Base-by-base conservation (phyloP, 306 rosid species). In the Potentilla sterilis region DNA sequence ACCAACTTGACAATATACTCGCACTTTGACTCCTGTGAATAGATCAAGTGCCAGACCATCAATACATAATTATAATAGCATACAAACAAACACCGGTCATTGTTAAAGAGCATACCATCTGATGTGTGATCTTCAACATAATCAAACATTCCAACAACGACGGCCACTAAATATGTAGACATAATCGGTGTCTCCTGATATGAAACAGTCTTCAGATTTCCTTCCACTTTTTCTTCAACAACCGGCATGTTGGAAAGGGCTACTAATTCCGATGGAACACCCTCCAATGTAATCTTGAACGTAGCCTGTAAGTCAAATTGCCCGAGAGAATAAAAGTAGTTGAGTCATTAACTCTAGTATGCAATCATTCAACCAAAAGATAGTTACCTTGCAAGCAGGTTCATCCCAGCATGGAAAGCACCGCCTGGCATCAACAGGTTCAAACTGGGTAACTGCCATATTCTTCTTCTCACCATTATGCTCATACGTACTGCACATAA, bases 391-490 rank as follows among this genome's bases (percentile, higher is more conserved):
- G 86, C 86, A 90, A 67, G 97, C 96, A 65, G 98, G 98, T 81
- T 95, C 98, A 79, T 95, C 98, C 98, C 98, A 95, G 83, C 98
- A 95, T 16, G 98, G 98, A 84, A 95, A 95, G 85, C 98, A 95
- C 73, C 92, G 81, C 81, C 98, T 89, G 54, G 98, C 98, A 92
- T 95, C 97, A 83, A 88, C 97, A 11, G 98, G 96, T 80, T 95
- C 98, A 86, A 95, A 95, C 85, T 92, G 98, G 12, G 97, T 92
- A 78, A 95, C 97, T 42, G 97, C 98, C 98, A 92, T 90, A 65
- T 92, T 95, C 82, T 89, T 92, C 89, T 87, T 88, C 88, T 88
- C 95, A 35, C 98, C 93, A 38, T 84, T 84, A 72, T 89, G 88
- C 82, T 90, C 97, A 55, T 85, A 95, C 24, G 86, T 84, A 78